These are phyloP conservation scores for Chlamydomonas incerta DNA, from an alignment of 139 green algal genomes.

Conservation along the genomic window DNA sequence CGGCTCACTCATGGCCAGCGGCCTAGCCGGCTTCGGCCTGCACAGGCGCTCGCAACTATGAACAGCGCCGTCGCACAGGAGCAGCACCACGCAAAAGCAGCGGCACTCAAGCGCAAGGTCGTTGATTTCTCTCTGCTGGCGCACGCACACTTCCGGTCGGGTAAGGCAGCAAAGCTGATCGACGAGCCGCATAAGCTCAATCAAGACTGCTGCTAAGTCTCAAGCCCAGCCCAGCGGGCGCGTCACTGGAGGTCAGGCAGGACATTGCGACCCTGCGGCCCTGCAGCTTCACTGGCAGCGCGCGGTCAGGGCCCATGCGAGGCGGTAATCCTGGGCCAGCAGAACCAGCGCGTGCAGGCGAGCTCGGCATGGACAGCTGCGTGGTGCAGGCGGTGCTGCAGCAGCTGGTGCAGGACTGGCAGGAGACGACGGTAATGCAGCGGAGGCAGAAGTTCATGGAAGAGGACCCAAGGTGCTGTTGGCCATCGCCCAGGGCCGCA, in stretches of 20 bases:
- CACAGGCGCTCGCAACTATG: background rate
- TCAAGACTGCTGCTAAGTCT: background rate
- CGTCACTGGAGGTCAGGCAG: background rate
- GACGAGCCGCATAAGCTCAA: background rate
- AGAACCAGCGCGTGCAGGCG: background rate
- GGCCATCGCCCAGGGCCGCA: background rate
- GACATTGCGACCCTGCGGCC: background rate
- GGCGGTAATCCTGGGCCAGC: background rate
- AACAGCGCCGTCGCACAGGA: background rate
- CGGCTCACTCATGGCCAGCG: background rate
- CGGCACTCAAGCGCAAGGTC: background rate
- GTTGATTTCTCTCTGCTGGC: background rate
- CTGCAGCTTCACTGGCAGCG: background rate
- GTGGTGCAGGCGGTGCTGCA: background rate
- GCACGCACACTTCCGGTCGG: background rate
- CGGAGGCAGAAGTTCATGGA: background rate
- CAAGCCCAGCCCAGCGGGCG: background rate
- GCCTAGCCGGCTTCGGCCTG: background rate
- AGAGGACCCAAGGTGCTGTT: conserved; percentile 4
- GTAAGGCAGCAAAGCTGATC: background rate
- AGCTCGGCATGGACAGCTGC: background rate
- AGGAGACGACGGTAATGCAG: background rate
- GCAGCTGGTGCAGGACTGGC: background rate
- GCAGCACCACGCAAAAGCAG: background rate
- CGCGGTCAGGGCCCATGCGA: background rate